Evolutionary conservation across 2,329 filamentous ascomycete genomes (phyloP), one percentile per base, ranked within the genome.

Genomic region (Fusarium devonianum): DNA sequence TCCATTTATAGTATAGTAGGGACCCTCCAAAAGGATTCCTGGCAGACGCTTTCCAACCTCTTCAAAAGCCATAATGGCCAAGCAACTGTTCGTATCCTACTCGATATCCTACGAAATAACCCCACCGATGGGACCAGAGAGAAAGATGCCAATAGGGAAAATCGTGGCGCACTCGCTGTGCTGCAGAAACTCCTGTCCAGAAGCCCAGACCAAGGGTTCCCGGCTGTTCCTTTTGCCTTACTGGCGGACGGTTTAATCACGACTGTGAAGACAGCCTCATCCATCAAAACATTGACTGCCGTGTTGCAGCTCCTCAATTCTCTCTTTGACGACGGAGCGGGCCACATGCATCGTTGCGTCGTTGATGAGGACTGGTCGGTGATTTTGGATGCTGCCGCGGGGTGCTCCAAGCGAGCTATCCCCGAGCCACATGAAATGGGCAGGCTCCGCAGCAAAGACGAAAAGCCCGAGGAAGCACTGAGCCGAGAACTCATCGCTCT

Each of bases 31-130:
- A 83, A 85, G 54, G 78, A 82, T 29, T 80, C 88, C 3, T 92
- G 88, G 88, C 82, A 84, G 53, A 86, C 85, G 1, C 75, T 92
- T 22, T 79, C 81, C 64, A 87, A 90, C 56, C 75, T 92, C 0
- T 87, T 86, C 73, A 85, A 79, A 62, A 91, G 88, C 1, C 88
- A 91, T 66, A 84, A 90, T 56, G 87, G 87, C 14, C 86, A 89
- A 55, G 82, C 82, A 25, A 86, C 86, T 2, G 79, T 91, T 34
- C 79, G 83, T 44, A 80, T 87, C 17, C 71, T 90, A 16, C 75
- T 90, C 22, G 81, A 86, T 45, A 81, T 86, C 10, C 71, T 88
- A 17, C 78, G 78, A 30, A 76, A 78, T 42, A 75, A 80, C 26
- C 70, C 76, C 2, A 53, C 66, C 1, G 74, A 77, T 29, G 74